These are phyloP conservation scores for Penicillium pulvis DNA, from an alignment of 495 filamentous ascomycete species.

Conservation along the genomic window DNA sequence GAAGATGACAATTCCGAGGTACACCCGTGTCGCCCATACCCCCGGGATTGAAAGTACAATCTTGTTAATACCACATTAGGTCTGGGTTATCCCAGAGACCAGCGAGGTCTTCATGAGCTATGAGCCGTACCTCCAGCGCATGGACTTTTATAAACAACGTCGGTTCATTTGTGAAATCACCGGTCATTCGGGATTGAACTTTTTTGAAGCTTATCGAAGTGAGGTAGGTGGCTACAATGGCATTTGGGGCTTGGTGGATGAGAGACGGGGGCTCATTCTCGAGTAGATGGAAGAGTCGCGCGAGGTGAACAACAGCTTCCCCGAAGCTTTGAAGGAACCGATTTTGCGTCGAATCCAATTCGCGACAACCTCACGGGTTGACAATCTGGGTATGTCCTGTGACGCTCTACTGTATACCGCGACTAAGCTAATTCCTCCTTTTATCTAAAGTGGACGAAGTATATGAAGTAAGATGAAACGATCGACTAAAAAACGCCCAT, in stretches of 20 bases:
- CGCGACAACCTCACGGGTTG: conserved; percentile 84
- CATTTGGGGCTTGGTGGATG: background rate
- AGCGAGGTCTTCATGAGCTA: conserved; percentile 89
- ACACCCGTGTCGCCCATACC: conserved; percentile 21
- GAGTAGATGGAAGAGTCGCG: conserved; percentile 76
- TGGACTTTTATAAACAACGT: conserved; percentile 93
- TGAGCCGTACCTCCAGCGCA: conserved; percentile 80
- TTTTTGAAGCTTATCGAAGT: conserved; percentile 89
- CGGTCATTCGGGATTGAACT: conserved; percentile 88
- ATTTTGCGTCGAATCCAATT: conserved; percentile 90
- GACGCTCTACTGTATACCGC: background rate
- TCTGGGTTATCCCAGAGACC: conserved; percentile 89
- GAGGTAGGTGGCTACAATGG: conserved; percentile 64
- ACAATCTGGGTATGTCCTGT: conserved; percentile 71
- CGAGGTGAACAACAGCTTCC: conserved; percentile 89
- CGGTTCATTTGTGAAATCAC: conserved; percentile 95
- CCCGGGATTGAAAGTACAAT: background rate
- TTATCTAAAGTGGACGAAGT: conserved; percentile 61
- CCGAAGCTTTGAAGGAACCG: conserved; percentile 87
- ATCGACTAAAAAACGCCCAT: background rate
- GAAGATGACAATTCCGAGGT: conserved; percentile 82
- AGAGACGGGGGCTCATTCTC: conserved; percentile 8
- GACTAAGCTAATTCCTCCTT: conserved; percentile 26
- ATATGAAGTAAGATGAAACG: conserved; percentile 55
- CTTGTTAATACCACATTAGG: conserved; percentile 49